Evolutionary conservation across 495 filamentous ascomycete genomes (phyloP).

Genomic region (Penicillium angulare): DNA sequence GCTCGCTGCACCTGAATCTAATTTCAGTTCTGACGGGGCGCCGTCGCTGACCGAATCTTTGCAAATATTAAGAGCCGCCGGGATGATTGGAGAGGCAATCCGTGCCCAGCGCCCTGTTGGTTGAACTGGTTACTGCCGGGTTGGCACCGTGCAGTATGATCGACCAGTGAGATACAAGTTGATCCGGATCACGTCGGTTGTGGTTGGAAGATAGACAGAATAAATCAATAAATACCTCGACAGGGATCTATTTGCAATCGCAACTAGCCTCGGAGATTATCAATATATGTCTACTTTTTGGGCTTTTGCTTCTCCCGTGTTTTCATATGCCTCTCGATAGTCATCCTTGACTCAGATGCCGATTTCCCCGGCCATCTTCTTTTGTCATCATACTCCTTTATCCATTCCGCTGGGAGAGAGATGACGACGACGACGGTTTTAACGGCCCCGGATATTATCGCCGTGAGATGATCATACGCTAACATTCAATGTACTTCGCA

Average conservation of each 20-base stretch:
- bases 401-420: too few species aligned
- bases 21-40: not conserved
- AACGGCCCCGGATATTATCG: too few species aligned
- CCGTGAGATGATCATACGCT: too few species aligned
- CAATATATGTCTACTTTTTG: not conserved
- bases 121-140: not conserved
- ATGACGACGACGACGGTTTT: too few species aligned
- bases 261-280: not conserved
- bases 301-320: not conserved
- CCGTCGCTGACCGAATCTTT: slow-evolving; percentile 16
- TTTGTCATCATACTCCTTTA: too few species aligned
- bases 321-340: not conserved
- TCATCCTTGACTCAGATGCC: too few species aligned
- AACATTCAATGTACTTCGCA: too few species aligned
- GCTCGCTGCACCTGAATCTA: not conserved
- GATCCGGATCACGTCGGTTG: not conserved
- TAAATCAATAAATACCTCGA: not conserved
- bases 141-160: not conserved
- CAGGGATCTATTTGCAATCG: not conserved
- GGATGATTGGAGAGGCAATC: not conserved
- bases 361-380: too few species aligned
- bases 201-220: not conserved
- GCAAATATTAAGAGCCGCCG: not conserved
- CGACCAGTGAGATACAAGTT: slow-evolving; percentile 1
- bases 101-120: not conserved